These are phyloP conservation scores for Rhodotorula glutinis DNA, from an alignment of 1,284 basidiomycete genomes.

Conservation along the genomic window DNA sequence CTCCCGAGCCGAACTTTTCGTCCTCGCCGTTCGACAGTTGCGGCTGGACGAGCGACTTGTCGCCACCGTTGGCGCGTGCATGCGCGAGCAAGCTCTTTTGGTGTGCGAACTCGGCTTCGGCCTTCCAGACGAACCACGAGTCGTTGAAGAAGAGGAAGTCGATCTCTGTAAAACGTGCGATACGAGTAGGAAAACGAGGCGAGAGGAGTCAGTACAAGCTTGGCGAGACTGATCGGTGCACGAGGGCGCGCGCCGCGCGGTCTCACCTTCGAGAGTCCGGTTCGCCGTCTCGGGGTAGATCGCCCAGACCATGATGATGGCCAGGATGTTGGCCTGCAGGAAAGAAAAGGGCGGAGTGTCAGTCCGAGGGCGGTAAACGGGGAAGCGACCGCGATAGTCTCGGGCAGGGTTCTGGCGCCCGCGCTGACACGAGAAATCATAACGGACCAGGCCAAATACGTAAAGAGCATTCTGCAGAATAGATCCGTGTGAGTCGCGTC, in stretches of 20 bases:
- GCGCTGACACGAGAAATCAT: too few relatives aligned
- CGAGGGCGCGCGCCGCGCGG: too few relatives aligned
- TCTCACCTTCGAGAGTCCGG: conserved; percentile 4
- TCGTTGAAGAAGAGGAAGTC: conserved; percentile 10
- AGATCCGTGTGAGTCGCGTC: neutral
- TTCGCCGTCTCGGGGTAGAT: conserved; percentile 9
- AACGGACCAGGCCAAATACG: neutral
- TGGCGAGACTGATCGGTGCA: too few relatives aligned
- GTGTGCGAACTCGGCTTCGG: neutral
- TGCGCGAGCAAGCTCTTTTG: conserved; percentile 2
- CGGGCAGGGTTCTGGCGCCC: too few relatives aligned
- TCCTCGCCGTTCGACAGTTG: neutral
- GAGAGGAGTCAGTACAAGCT: too few relatives aligned
- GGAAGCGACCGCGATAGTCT: too few relatives aligned
- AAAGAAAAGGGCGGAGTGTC: too few relatives aligned
- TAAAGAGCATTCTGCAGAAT: neutral
- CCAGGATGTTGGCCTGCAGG: conserved; percentile 2
- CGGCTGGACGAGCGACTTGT: neutral
- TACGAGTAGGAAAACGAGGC: neutral
- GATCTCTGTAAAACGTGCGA: conserved; percentile 1
- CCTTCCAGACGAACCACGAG: neutral
- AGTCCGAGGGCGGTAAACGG: too few relatives aligned
- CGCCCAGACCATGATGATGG: neutral
- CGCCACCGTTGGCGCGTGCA: neutral
- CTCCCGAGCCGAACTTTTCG: neutral